These are phyloP conservation scores for Hyphopichia wangnamkhiaoensis DNA, from an alignment of 1,139 yeast genomes.

Conservation along the genomic window DNA sequence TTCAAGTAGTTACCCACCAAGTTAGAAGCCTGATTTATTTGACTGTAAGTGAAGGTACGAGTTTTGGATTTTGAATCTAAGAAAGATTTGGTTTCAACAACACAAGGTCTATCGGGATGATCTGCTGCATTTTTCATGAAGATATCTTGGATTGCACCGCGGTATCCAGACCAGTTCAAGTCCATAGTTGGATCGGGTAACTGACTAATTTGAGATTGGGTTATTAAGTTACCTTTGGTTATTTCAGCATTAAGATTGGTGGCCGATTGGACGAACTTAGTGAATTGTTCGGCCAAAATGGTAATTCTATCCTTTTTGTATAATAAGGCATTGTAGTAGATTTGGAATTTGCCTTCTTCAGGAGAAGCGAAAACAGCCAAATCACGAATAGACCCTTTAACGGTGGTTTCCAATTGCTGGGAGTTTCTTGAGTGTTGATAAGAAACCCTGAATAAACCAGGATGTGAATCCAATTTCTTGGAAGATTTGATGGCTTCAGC, in stretches of 20 bases:
- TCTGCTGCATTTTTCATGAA: slow-evolving; percentile 80
- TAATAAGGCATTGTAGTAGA: slow-evolving; percentile 74
- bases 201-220: slow-evolving; percentile 54
- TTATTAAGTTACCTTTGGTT: slow-evolving; percentile 67
- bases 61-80: slow-evolving; percentile 55
- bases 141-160: slow-evolving; percentile 96
- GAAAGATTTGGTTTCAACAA: slow-evolving; percentile 84
- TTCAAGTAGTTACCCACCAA: slow-evolving; percentile 88
- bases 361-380: slow-evolving; percentile 53
- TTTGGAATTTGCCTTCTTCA: slow-evolving; percentile 29
- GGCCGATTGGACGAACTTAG: slow-evolving; percentile 45
- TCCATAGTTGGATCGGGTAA: slow-evolving; percentile 89
- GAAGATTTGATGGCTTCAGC: slow-evolving; percentile 50
- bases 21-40: slow-evolving; percentile 92
- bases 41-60: slow-evolving; percentile 77
- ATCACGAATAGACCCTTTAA: slow-evolving; percentile 61
- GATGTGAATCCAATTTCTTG: slow-evolving; percentile 55
- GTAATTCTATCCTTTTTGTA: slow-evolving; percentile 70
- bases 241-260: slow-evolving; percentile 42
- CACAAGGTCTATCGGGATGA: slow-evolving; percentile 86
- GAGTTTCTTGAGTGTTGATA: slow-evolving; percentile 50
- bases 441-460: slow-evolving; percentile 65
- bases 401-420: slow-evolving; percentile 50
- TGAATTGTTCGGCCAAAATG: slow-evolving; percentile 72
- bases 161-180: slow-evolving; percentile 85